Evolutionary conservation across 768 basidiomycete species (phyloP), one percentile per base, ranked within the genome.

Genomic region (Coprinopsis strossmayeri): DNA sequence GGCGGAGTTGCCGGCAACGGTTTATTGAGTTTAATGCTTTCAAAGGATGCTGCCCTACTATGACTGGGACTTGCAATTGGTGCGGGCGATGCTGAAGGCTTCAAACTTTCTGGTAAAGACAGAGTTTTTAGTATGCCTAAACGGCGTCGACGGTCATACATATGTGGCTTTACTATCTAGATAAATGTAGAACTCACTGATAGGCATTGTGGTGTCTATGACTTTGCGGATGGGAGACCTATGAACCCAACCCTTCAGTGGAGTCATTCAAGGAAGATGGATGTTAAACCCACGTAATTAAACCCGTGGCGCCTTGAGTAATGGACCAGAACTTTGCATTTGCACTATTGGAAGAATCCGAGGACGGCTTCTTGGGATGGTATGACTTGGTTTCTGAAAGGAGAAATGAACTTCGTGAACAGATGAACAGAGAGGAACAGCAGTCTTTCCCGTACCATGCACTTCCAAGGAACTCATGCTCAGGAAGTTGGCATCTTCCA

Each of bases 401-500:
- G 15, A 7, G n/a, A n/a, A n/a, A n/a, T n/a, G n/a, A 32, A 15
- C 15, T 38, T 18, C 18, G 37, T 38, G 10, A 38, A 7, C n/a
- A n/a, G n/a, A n/a, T 38, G 9, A 5, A 5, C 37, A 13, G 18
- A 10, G 10, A 5, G 11, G 7, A 9, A 17, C 37, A 7, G 18
- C 11, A 18, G 18, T 30, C 34, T 2, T 10, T n/a, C 37, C 58
- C 71, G 50, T 58, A 74, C 81, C 69, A 61, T 81, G 77, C 2
- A 70, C 64, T 32, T 77, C 69, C 35, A 84, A 60, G 9, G 60
- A 62, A 7, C 69, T 60, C 52, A 76, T 53, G 9, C 74, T 64
- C 50, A 77, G 55, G 44, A 70, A 54, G 28, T 70, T 67, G 2
- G 71, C 70, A 34, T 80, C 73, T 0, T 64, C 64, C 7, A 82